Evolutionary conservation across 2,329 filamentous ascomycete species (phyloP).

Genomic region (Thielaviopsis populi): DNA sequence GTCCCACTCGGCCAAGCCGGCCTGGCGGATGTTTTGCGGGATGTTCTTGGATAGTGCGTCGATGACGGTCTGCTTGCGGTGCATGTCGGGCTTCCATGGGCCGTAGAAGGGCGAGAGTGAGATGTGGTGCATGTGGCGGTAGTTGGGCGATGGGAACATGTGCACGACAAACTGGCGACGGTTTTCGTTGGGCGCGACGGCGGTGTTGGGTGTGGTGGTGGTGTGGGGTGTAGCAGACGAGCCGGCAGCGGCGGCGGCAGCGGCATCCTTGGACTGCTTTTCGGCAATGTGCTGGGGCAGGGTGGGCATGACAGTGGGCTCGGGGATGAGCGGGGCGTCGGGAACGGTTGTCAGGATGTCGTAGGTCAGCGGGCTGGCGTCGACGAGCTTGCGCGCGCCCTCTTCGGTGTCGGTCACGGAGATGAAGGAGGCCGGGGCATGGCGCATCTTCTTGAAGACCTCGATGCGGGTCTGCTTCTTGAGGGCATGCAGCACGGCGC

Average conservation of each 20-base stretch:
- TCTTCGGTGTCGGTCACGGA: constrained; percentile 31
- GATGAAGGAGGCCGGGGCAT: constrained; percentile 35
- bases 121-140: constrained; percentile 28
- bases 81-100: constrained; percentile 27
- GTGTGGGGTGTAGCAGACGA: no score
- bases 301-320: constrained; percentile 14
- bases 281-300: constrained; percentile 11
- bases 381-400: constrained; percentile 28
- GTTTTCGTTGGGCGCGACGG: constrained; percentile 21
- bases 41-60: constrained; percentile 27
- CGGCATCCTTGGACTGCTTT: not conserved
- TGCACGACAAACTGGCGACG: constrained; percentile 29
- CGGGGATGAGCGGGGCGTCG: not conserved
- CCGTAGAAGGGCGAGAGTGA: constrained; percentile 26
- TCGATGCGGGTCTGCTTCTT: constrained; percentile 36
- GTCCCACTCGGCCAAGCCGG: constrained; percentile 33
- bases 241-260: constrained; percentile 19
- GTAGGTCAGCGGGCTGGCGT: constrained; percentile 34
- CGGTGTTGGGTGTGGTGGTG: constrained; percentile 24
- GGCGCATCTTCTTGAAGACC: constrained; percentile 35
- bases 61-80: constrained; percentile 25
- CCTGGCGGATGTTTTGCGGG: constrained; percentile 26
- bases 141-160: constrained; percentile 27
- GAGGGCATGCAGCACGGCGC: constrained; percentile 38
- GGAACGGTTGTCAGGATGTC: constrained; percentile 22